These are phyloP conservation scores for Paradendryphiella salina DNA, from an alignment of 2,329 filamentous ascomycete genomes.

Conservation along the genomic window DNA sequence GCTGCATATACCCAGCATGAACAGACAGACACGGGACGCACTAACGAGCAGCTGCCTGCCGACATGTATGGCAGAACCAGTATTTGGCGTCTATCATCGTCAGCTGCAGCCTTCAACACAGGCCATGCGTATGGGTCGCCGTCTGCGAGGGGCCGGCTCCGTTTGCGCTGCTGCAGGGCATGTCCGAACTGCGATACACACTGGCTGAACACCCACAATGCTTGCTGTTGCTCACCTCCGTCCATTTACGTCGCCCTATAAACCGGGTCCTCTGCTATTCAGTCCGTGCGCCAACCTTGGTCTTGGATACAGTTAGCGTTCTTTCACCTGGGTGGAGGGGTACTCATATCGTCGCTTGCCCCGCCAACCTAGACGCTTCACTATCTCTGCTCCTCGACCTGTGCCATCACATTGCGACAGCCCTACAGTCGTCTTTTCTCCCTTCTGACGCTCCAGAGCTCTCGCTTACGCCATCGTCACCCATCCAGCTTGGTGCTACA, in stretches of 20 bases:
- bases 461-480: conserved; percentile 32
- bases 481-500: conserved; percentile 33
- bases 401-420: conserved; percentile 20
- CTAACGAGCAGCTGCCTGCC: conserved; percentile 22
- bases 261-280: conserved; percentile 11
- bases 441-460: conserved; percentile 22
- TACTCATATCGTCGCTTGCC: conserved; percentile 37
- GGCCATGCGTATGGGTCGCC: conserved; percentile 5
- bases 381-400: conserved; percentile 27
- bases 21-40: conserved; percentile 47
- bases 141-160: conserved; percentile 7
- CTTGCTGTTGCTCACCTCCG: conserved; percentile 10
- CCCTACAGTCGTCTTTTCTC: conserved; percentile 20
- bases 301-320: conserved; percentile 31
- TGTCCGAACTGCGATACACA: conserved; percentile 17
- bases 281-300: conserved; percentile 24
- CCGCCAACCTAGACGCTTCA: conserved; percentile 35
- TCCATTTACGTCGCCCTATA: conserved; percentile 14
- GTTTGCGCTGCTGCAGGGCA: conserved; percentile 16
- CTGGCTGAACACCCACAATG: conserved; percentile 17
- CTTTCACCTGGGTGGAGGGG: conserved; percentile 36
- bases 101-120: conserved; percentile 15
- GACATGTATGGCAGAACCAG: conserved; percentile 18
- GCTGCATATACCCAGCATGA: conserved; percentile 45
- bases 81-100: conserved; percentile 11